Conservation (phyloP, 192 early-diverging fungal species). For the Jimgerdemannia lactiflua region DNA sequence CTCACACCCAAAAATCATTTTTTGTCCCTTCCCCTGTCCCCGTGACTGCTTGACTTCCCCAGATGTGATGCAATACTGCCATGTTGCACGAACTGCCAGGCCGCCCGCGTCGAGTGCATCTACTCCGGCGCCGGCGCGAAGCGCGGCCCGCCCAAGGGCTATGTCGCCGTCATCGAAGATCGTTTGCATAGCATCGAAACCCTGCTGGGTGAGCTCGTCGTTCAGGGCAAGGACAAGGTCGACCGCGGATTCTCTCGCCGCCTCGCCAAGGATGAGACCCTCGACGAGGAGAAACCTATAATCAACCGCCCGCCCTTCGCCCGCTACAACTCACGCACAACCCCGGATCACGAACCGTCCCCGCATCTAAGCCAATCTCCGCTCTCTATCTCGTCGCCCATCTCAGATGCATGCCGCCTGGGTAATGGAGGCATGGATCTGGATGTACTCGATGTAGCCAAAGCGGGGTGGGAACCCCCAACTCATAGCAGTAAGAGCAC, state of each 20-base stretch:
- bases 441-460: slow-evolving; percentile 56
- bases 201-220: slow-evolving; percentile 51
- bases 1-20: no score
- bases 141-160: slow-evolving; percentile 71
- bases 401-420: no score
- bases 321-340: slow-evolving; percentile 51
- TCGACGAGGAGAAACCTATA: no score
- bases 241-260: neutral
- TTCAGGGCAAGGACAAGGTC: slow-evolving; percentile 23
- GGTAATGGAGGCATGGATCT: no score
- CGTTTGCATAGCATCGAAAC: slow-evolving; percentile 57
- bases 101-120: slow-evolving; percentile 52
- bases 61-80: no score
- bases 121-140: slow-evolving; percentile 66
- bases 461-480: slow-evolving; percentile 50
- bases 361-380: slow-evolving; percentile 75
- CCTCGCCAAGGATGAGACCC: no score
- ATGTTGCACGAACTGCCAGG: slow-evolving; percentile 44
- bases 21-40: no score
- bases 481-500: slow-evolving; percentile 23
- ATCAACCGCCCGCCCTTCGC: no score
- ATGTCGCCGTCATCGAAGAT: slow-evolving; percentile 69
- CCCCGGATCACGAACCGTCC: slow-evolving; percentile 64
- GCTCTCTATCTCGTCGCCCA: slow-evolving; percentile 6
- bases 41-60: no score